Percentiles rank a stretch among this genome's conserved stretches.
Conservation (phyloP, 2,329 filamentous ascomycete genomes). For the Fusarium newnesense region DNA sequence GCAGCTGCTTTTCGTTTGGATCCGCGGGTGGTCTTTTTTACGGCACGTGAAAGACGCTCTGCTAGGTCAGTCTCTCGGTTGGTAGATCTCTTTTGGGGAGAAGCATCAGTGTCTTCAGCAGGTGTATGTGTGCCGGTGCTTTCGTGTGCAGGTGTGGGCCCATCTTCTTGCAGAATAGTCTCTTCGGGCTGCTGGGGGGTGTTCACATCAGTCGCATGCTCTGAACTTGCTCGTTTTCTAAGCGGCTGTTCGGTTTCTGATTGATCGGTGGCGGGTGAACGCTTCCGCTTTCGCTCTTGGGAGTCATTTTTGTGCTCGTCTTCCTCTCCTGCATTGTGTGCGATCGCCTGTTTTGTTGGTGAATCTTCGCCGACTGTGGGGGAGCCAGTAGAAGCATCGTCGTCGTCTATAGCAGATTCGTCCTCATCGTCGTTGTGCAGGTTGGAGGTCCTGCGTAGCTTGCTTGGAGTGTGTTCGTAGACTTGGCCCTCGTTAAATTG, state of each 20-base stretch:
- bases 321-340: slow-evolving; percentile 44
- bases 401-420: slow-evolving; percentile 55
- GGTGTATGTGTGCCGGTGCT: slow-evolving; percentile 54
- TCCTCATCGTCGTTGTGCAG: slow-evolving; percentile 51
- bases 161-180: slow-evolving; percentile 49
- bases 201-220: slow-evolving; percentile 53
- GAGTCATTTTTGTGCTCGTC: slow-evolving; percentile 49
- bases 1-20: slow-evolving; percentile 52
- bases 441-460: slow-evolving; percentile 67
- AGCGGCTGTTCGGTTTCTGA: slow-evolving; percentile 60
- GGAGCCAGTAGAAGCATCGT: slow-evolving; percentile 51
- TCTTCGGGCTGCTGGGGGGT: slow-evolving; percentile 43
- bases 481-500: slow-evolving; percentile 63
- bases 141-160: slow-evolving; percentile 48
- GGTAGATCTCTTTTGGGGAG: slow-evolving; percentile 43
- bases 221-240: slow-evolving; percentile 65
- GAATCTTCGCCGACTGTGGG: slow-evolving; percentile 53
- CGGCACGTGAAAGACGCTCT: slow-evolving; percentile 48
- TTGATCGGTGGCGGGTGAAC: slow-evolving; percentile 57
- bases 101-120: slow-evolving; percentile 58
- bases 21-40: slow-evolving; percentile 55
- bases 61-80: slow-evolving; percentile 46
- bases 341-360: slow-evolving; percentile 48
- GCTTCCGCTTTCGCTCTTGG: slow-evolving; percentile 61
- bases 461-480: slow-evolving; percentile 79